Percentiles rank a stretch among this genome's conserved stretches.
Evolutionary conservation across 192 early-diverging fungal species (phyloP).

Genomic region (Coemansia sp.): DNA sequence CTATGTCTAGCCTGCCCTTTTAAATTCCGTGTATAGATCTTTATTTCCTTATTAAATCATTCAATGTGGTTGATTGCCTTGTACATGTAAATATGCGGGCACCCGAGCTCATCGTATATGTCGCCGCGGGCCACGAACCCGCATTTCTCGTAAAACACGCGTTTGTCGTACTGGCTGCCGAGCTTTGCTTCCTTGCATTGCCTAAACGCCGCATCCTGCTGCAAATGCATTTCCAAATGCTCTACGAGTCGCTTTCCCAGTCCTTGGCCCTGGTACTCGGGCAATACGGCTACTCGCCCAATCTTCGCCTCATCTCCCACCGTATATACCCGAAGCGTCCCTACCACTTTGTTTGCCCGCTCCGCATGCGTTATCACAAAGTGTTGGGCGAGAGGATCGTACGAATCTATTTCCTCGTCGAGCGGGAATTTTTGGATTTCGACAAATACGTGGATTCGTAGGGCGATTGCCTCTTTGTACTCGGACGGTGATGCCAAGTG

Average conservation of each 20-base stretch:
- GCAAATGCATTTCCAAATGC: slow-evolving; percentile 18
- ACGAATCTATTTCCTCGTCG: slow-evolving; percentile 26
- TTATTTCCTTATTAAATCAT: not conserved
- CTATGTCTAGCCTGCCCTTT: too few relatives aligned
- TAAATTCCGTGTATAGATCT: not conserved
- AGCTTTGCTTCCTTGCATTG: slow-evolving; percentile 10
- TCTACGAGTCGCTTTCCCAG: slow-evolving; percentile 25
- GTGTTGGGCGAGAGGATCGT: slow-evolving; percentile 27
- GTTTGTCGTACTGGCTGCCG: slow-evolving; percentile 45
- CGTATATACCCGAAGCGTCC: slow-evolving; percentile 30
- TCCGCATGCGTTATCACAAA: slow-evolving; percentile 11
- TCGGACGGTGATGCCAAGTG: slow-evolving; percentile 25
- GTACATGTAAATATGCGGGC: slow-evolving; percentile 45
- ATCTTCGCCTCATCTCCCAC: slow-evolving; percentile 18
- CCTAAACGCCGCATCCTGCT: not conserved
- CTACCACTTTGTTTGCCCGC: slow-evolving; percentile 20
- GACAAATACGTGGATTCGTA: slow-evolving; percentile 40
- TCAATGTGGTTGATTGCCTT: slow-evolving; percentile 15
- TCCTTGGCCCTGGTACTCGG: slow-evolving; percentile 44
- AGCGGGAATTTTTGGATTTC: slow-evolving; percentile 43
- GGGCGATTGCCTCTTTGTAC: slow-evolving; percentile 12
- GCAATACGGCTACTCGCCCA: slow-evolving; percentile 36
- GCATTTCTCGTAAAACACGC: slow-evolving; percentile 35
- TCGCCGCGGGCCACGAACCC: slow-evolving; percentile 32
- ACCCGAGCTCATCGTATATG: slow-evolving; percentile 34